Base-by-base conservation (phyloP, 768 basidiomycete species). In the Calvatia gigantea region DNA sequence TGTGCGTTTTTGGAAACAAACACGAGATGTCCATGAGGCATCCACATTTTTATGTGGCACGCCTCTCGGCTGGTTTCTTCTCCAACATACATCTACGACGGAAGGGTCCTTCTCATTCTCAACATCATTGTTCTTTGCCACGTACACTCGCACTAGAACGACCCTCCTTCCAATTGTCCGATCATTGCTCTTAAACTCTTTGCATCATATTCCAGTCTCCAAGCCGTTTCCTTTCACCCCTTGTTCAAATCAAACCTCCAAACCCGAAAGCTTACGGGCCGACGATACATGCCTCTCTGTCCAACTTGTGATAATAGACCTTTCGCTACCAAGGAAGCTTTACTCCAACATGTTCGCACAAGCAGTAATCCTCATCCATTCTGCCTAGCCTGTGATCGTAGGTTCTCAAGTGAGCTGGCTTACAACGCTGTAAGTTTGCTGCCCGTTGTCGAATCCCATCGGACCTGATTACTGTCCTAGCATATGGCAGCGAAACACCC, bases 401-500 rank as follows among this genome's bases (percentile, higher is more conserved):
- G 72, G 6, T 75, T 75, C 46, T 64, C 66, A 4, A 71, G 70
- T 44, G 63, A 69, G 51, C 63, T 64, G 6, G 75, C 71, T 6
- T 70, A 66, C 59, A 69, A 73, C 46, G 71, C 73, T 37, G 75
- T 74, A 60, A 60, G 72, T 65, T 44, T 37, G 50, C 41, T 42
- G 39, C 21, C n/a, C 55, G 21, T 12, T 51, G 19, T 27, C 28
- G n/a, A 33, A 37, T 58, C 48, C 23, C 32, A 17, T 33, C 55
- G 43, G 28, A 37, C 38, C 38, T 8, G n/a, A 23, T 19, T 57
- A 46, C 59, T 17, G n/a, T n/a, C n/a, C 17, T 25, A 75, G 75
- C 75, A 76, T 56, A 73, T 72, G 70, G 65, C 67, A 2, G 70
- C 70, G 12, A 76, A 73, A 60, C 75, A 76, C 43, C 75, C 75